These are phyloP conservation scores for Ceratobasidium sp. DNA, from an alignment of 1,284 basidiomycete species.

Conservation along the genomic window DNA sequence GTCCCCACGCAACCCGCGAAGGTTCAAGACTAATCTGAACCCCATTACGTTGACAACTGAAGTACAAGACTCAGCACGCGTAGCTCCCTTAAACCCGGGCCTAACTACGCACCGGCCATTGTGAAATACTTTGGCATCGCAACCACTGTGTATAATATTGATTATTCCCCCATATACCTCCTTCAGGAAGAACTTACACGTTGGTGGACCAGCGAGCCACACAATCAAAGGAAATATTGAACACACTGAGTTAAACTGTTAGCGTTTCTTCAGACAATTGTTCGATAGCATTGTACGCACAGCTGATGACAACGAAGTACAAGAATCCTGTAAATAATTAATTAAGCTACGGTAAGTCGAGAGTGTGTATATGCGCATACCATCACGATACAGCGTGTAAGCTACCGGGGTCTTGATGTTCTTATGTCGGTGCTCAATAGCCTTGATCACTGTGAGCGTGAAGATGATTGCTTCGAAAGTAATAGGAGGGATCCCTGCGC, in stretches of 20 bases:
- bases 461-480: slow-evolving; percentile 45
- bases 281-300: slow-evolving; percentile 16
- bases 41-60: slow-evolving; percentile 48
- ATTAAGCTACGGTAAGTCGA: background rate
- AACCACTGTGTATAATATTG: slow-evolving; percentile 29
- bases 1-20: slow-evolving; percentile 42
- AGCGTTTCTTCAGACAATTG: slow-evolving; percentile 2
- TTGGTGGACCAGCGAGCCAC: slow-evolving; percentile 41
- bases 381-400: slow-evolving; percentile 47
- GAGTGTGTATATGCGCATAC: background rate
- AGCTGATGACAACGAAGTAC: slow-evolving; percentile 46
- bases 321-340: slow-evolving; percentile 21
- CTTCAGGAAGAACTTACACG: slow-evolving; percentile 12
- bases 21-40: slow-evolving; percentile 45
- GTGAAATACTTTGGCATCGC: slow-evolving; percentile 45
- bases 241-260: slow-evolving; percentile 38
- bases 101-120: slow-evolving; percentile 12
- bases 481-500: slow-evolving; percentile 45
- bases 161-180: background rate
- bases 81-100: background rate
- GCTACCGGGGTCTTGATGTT: slow-evolving; percentile 45
- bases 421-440: slow-evolving; percentile 32
- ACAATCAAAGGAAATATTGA: slow-evolving; percentile 46
- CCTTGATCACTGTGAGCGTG: slow-evolving; percentile 44
- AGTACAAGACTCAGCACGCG: background rate